A percentile compares a stretch with the other conserved stretches of the same genome.
Conservation (phyloP, 306 rosid species). For the Oemleria cerasiformis region DNA sequence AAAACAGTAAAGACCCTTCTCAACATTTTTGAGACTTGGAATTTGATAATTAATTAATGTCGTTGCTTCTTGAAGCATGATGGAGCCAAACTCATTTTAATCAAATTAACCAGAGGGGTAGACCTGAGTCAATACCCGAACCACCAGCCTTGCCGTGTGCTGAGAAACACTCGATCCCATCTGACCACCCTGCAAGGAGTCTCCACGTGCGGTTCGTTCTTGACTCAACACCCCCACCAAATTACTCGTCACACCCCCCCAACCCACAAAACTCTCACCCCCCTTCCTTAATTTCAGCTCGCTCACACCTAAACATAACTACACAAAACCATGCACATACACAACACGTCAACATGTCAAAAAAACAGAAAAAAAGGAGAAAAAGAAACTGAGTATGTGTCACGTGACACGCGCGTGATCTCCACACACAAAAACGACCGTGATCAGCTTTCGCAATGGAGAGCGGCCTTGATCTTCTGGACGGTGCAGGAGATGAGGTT, state of each 20-base stretch:
- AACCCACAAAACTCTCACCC: constrained; percentile 18
- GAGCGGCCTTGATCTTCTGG: constrained; percentile 88
- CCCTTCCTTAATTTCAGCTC: too few relatives aligned
- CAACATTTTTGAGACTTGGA: too few relatives aligned
- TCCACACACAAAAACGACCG: not conserved
- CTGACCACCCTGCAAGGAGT: constrained; percentile 36
- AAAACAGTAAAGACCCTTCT: too few relatives aligned
- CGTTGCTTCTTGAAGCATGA: not conserved
- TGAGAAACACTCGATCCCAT: constrained; percentile 10
- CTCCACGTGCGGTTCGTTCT: constrained; percentile 90
- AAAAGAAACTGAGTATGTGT: not conserved
- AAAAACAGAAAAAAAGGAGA: not conserved
- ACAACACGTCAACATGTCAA: constrained; percentile 13
- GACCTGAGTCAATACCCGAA: constrained; percentile 99
- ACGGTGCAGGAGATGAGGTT: constrained; percentile 89
- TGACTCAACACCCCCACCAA: constrained; percentile 77
- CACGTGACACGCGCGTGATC: constrained; percentile 22
- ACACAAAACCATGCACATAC: constrained; percentile 10
- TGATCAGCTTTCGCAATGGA: constrained; percentile 62
- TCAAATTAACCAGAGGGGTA: constrained; percentile 29
- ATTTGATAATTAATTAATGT: not conserved
- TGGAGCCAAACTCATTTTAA: constrained; percentile 19
- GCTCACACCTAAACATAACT: too few relatives aligned
- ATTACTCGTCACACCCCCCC: constrained; percentile 24
- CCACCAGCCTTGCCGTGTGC: constrained; percentile 74